Evolutionary conservation across 1,139 yeast genomes (phyloP).

Genomic region (Nakaseomyces bracarensis): DNA sequence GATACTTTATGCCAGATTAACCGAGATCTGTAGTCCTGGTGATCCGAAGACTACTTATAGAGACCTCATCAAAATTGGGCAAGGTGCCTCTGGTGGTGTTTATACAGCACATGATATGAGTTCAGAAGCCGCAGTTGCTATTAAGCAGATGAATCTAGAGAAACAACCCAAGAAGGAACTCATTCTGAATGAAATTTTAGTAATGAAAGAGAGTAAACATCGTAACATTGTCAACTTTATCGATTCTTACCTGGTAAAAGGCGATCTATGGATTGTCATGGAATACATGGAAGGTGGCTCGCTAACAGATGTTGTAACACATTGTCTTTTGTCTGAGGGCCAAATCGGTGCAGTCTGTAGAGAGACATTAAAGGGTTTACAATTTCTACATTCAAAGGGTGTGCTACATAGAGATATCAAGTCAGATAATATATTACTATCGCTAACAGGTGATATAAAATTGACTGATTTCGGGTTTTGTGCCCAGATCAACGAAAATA

Average conservation of each 20-base stretch:
- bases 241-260: slow-evolving; percentile 65
- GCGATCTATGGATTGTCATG: slow-evolving; percentile 93
- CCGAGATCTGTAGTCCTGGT: slow-evolving; percentile 73
- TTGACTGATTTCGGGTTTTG: slow-evolving; percentile 78
- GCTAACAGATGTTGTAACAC: slow-evolving; percentile 89
- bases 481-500: slow-evolving; percentile 86
- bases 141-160: slow-evolving; percentile 88
- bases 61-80: slow-evolving; percentile 78
- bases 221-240: slow-evolving; percentile 87
- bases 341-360: slow-evolving; percentile 95
- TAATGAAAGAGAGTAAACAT: slow-evolving; percentile 87
- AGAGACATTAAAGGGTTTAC: slow-evolving; percentile 78
- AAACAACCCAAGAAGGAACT: slow-evolving; percentile 94
- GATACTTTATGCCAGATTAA: slow-evolving; percentile 61
- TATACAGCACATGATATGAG: slow-evolving; percentile 74
- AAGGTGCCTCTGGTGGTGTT: slow-evolving; percentile 98
- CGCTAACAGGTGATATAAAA: slow-evolving; percentile 80
- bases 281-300: slow-evolving; percentile 99
- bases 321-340: slow-evolving; percentile 92
- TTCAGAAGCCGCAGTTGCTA: slow-evolving; percentile 66
- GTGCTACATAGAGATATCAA: slow-evolving; percentile 95
- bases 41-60: slow-evolving; percentile 74
- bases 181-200: slow-evolving; percentile 85
- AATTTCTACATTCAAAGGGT: slow-evolving; percentile 84
- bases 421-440: slow-evolving; percentile 80